phyloP scores from a whole-genome alignment of 306 rosid species.

The Neltuma alba region DNA sequence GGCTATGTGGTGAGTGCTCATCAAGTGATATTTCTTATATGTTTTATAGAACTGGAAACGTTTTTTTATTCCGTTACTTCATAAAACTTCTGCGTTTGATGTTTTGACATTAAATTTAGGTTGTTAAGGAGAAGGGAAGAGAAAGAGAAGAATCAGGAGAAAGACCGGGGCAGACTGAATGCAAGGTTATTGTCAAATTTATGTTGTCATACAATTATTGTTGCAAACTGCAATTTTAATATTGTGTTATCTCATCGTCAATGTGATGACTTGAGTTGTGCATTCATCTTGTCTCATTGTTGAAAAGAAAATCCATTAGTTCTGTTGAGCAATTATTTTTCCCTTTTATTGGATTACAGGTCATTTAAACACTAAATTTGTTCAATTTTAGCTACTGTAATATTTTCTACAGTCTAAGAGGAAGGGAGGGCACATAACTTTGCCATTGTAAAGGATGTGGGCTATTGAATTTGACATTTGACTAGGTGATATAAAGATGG shows the following conservation, averaged over 20 bases:
- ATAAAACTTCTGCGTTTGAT: slow-evolving; percentile 28
- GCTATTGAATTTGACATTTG: slow-evolving; percentile 1
- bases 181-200: slow-evolving; percentile 74
- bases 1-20: slow-evolving; percentile 16
- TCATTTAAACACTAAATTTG: slow-evolving; percentile 20
- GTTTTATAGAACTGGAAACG: slow-evolving; percentile 1
- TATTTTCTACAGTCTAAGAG: slow-evolving; percentile 8
- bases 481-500: background rate
- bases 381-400: slow-evolving; percentile 25
- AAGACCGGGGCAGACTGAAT: slow-evolving; percentile 62
- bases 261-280: slow-evolving; percentile 5
- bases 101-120: slow-evolving; percentile 46
- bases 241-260: slow-evolving; percentile 20
- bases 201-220: slow-evolving; percentile 33
- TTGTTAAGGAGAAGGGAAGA: slow-evolving; percentile 56
- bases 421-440: background rate
- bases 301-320: slow-evolving; percentile 9
- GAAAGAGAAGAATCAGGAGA: slow-evolving; percentile 63
- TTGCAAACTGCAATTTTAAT: slow-evolving; percentile 24
- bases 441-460: background rate
- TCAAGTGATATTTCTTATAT: slow-evolving; percentile 19
- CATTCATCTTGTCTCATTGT: slow-evolving; percentile 17
- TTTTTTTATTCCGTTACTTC: slow-evolving; percentile 12
- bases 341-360: slow-evolving; percentile 8
- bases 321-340: slow-evolving; percentile 18